Conservation (phyloP, 2,329 filamentous ascomycete genomes). For the Tolypocladium tundrense region DNA sequence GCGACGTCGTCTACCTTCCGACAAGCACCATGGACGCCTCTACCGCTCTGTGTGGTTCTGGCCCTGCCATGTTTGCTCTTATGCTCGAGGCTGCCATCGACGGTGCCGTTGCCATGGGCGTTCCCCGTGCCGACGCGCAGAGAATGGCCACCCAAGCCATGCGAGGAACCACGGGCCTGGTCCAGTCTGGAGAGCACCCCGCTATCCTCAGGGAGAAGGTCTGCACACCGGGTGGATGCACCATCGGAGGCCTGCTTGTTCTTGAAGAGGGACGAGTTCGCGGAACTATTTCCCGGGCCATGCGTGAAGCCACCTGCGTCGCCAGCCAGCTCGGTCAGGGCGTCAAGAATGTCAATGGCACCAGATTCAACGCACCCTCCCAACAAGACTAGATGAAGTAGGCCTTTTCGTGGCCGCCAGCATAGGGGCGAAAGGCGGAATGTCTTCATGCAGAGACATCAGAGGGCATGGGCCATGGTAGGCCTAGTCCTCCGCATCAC, state of each 20-base stretch:
- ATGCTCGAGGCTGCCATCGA: slow-evolving; percentile 68
- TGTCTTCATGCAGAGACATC: background rate
- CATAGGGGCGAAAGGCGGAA: background rate
- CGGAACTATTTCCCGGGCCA: slow-evolving; percentile 55
- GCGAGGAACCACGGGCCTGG: slow-evolving; percentile 59
- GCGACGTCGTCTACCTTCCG: slow-evolving; percentile 58
- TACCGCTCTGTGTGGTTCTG: slow-evolving; percentile 65
- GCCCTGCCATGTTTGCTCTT: slow-evolving; percentile 66
- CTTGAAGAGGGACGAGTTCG: slow-evolving; percentile 64
- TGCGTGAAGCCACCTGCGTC: slow-evolving; percentile 60
- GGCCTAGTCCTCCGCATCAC: background rate
- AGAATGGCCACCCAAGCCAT: slow-evolving; percentile 73
- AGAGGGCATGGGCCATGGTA: background rate
- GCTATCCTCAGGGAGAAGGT: slow-evolving; percentile 66
- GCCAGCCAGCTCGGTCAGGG: slow-evolving; percentile 49
- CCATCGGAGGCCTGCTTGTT: slow-evolving; percentile 62
- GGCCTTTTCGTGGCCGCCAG: background rate
- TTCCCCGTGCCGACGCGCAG: slow-evolving; percentile 62
- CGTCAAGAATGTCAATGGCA: slow-evolving; percentile 26
- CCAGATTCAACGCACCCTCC: slow-evolving; percentile 7
- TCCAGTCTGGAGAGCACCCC: slow-evolving; percentile 64
- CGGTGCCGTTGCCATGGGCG: slow-evolving; percentile 68
- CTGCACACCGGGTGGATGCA: slow-evolving; percentile 68
- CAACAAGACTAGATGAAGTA: background rate
- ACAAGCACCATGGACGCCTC: slow-evolving; percentile 59